Conservation (phyloP, 768 basidiomycete genomes). For the Termitomyces sp. region DNA sequence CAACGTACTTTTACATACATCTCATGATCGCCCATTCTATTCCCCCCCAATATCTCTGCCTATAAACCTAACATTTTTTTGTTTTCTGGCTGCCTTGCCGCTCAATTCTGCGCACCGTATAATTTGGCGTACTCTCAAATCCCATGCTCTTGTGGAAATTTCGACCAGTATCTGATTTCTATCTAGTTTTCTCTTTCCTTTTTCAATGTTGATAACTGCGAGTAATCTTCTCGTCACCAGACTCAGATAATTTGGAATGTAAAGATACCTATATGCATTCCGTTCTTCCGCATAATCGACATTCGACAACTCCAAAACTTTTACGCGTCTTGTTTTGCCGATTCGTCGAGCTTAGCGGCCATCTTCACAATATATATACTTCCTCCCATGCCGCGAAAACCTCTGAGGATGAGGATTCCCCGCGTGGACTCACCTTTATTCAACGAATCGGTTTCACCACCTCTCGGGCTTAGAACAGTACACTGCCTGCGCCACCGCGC, state of each 20-base stretch:
- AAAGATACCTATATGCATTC: not conserved
- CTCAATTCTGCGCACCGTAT: not conserved
- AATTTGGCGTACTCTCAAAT: not conserved
- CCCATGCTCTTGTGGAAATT: not conserved
- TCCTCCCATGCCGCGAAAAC: not conserved
- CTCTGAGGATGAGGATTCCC: not conserved
- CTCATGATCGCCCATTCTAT: not conserved
- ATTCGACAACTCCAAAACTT: not conserved
- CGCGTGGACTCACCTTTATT: not conserved
- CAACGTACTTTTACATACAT: not conserved
- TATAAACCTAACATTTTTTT: not conserved
- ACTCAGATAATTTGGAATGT: not conserved
- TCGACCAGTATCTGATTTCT: slow-evolving; percentile 1
- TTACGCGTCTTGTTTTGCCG: not conserved
- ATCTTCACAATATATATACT: not conserved
- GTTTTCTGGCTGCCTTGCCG: not conserved
- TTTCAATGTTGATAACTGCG: slow-evolving; percentile 1
- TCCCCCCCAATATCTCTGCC: not conserved
- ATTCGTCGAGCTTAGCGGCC: not conserved
- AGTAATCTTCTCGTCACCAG: not conserved
- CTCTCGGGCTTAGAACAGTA: not conserved
- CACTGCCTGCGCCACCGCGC: not conserved
- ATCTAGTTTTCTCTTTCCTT: slow-evolving; percentile 2
- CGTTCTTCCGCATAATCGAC: not conserved
- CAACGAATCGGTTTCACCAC: not conserved